Conservation (phyloP, 345 rosid species). For the Eucalyptus tenuipes region DNA sequence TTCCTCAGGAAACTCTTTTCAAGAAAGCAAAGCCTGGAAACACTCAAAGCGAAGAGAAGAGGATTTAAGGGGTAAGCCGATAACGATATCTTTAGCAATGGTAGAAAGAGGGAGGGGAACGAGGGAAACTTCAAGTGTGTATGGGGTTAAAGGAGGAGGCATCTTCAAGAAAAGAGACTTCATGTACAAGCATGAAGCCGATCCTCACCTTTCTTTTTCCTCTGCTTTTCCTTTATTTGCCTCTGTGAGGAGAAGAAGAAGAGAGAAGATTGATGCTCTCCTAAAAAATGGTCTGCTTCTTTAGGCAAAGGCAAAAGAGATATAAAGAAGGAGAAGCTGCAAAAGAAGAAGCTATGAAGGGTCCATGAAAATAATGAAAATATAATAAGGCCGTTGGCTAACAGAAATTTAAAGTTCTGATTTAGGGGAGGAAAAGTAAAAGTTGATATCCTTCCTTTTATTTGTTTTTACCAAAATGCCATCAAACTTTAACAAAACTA, state of each 20-base stretch:
- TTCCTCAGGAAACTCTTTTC: not conserved
- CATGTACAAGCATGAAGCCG: conserved; percentile 43
- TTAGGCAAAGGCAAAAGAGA: conserved; percentile 5
- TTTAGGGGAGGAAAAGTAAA: conserved; percentile 21
- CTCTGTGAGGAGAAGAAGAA: conserved; percentile 10
- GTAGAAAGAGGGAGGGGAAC: conserved; percentile 36
- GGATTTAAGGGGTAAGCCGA: conserved; percentile 14
- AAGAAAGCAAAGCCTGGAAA: conserved; percentile 19
- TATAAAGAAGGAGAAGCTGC: not conserved
- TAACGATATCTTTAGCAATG: conserved; percentile 14
- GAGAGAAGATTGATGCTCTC: not conserved
- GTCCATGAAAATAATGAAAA: not conserved
- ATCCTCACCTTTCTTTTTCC: conserved; percentile 24
- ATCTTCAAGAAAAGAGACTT: conserved; percentile 30
- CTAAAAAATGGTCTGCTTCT: conserved; percentile 2
- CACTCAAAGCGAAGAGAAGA: conserved; percentile 16
- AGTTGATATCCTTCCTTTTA: conserved; percentile 10
- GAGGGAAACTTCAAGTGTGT: conserved; percentile 28
- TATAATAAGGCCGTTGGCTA: conserved; percentile 19
- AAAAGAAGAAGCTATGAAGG: not conserved
- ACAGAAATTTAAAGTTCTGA: conserved; percentile 41
- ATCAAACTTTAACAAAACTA: conserved; percentile 46
- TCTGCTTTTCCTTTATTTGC: conserved; percentile 1
- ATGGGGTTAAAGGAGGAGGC: not conserved
- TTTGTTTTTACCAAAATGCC: conserved; percentile 17